Conservation (phyloP, 352 stramenopile genomes). For the Blastocystis sp. region DNA sequence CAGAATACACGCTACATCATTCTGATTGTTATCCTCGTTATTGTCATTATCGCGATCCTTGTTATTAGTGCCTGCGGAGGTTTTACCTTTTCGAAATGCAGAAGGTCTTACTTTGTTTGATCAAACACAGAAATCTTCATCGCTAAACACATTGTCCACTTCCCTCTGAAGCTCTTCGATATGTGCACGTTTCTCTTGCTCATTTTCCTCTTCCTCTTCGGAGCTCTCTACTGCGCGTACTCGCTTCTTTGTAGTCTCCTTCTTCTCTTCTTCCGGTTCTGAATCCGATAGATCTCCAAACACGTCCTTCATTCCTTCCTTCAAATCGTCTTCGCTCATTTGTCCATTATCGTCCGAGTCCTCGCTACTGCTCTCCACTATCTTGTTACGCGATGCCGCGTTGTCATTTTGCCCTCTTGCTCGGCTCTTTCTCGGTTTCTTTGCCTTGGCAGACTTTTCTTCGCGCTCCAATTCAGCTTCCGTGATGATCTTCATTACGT, state of each 20-base stretch:
- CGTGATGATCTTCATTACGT: not conserved
- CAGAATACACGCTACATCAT: slow-evolving; percentile 50
- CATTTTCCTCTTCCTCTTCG: not conserved
- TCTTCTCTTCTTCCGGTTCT: slow-evolving; percentile 19
- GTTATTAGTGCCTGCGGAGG: slow-evolving; percentile 24
- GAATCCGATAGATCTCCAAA: not conserved
- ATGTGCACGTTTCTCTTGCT: not conserved
- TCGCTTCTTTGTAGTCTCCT: slow-evolving; percentile 12
- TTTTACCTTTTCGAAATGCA: not conserved
- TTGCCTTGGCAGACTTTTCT: not conserved
- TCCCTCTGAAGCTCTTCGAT: slow-evolving; percentile 12
- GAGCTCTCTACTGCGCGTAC: slow-evolving; percentile 29
- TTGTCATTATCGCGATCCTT: slow-evolving; percentile 41
- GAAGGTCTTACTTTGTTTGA: slow-evolving; percentile 14
- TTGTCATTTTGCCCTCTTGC: not conserved
- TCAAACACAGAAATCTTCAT: slow-evolving; percentile 36
- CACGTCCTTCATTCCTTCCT: not conserved
- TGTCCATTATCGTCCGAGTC: slow-evolving; percentile 45
- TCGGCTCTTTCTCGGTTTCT: not conserved
- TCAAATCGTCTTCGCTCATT: slow-evolving; percentile 32
- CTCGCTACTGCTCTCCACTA: not conserved
- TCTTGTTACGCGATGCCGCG: not conserved
- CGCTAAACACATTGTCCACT: slow-evolving; percentile 41
- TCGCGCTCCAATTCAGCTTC: not conserved
- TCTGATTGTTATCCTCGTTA: slow-evolving; percentile 45